A percentile compares a stretch with the other conserved stretches of the same genome.
Evolutionary conservation across 2,329 filamentous ascomycete species (phyloP).

Genomic region (Sporothrix brunneoviolacea): DNA sequence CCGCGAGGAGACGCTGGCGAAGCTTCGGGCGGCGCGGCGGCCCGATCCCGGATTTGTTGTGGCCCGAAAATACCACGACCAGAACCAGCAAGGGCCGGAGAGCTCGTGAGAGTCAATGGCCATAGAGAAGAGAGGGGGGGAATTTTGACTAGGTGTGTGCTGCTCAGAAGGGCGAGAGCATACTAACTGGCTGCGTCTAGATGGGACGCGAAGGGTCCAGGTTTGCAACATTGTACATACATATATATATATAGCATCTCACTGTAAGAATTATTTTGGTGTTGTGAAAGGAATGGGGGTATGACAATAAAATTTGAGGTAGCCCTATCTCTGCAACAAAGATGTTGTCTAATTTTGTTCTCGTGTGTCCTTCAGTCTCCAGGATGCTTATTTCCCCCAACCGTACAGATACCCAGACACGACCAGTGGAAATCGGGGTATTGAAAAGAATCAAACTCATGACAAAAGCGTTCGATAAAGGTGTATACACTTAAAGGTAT

Average conservation of each 20-base stretch:
- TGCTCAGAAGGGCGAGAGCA: not conserved
- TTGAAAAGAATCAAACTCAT: too few relatives aligned
- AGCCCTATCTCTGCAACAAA: too few relatives aligned
- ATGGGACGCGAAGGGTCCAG: too few relatives aligned
- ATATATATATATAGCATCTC: not conserved
- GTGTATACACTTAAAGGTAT: too few relatives aligned
- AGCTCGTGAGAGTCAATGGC: conserved; percentile 2
- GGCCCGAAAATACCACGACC: conserved; percentile 7
- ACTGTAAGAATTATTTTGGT: conserved; percentile 3
- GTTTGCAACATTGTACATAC: not conserved
- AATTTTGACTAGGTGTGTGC: not conserved
- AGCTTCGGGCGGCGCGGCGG: conserved; percentile 65
- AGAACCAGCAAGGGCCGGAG: not conserved
- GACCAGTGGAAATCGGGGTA: too few relatives aligned
- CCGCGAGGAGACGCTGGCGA: conserved; percentile 50
- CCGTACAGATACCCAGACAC: too few relatives aligned
- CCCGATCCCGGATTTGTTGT: conserved; percentile 65
- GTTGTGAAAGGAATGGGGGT: not conserved
- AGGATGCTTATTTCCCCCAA: not conserved
- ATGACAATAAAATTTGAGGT: not conserved
- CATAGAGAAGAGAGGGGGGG: conserved; percentile 1
- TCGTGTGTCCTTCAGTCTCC: too few relatives aligned
- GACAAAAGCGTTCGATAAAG: too few relatives aligned
- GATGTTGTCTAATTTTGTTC: too few relatives aligned
- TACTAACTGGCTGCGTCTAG: too few relatives aligned